Evolutionary conservation across 1,284 basidiomycete genomes (phyloP).

Genomic region (Spongispora temasekensis): DNA sequence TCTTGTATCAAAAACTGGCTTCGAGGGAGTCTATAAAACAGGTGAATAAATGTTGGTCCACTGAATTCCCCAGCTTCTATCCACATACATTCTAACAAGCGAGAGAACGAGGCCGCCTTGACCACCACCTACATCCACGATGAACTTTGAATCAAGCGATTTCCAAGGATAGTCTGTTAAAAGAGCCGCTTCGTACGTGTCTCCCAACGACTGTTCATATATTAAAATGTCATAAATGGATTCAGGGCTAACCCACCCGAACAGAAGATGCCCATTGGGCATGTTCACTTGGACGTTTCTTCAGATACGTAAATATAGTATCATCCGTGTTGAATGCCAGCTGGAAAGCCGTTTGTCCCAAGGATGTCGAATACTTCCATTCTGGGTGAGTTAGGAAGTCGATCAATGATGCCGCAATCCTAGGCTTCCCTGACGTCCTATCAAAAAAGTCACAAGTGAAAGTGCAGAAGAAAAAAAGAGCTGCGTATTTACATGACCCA

Average conservation of each 20-base stretch:
- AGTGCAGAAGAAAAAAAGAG: background rate
- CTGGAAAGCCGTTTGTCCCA: slow-evolving; percentile 27
- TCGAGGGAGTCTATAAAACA: background rate
- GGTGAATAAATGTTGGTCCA: background rate
- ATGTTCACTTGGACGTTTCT: slow-evolving; percentile 2
- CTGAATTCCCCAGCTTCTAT: background rate
- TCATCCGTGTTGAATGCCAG: slow-evolving; percentile 22
- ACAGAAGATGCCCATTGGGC: slow-evolving; percentile 10
- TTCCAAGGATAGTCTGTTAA: slow-evolving; percentile 11
- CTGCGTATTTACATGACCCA: slow-evolving; percentile 16
- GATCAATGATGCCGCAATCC: slow-evolving; percentile 18
- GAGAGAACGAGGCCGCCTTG: slow-evolving; percentile 11
- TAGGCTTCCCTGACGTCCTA: slow-evolving; percentile 26
- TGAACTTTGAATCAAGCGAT: slow-evolving; percentile 2
- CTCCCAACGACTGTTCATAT: slow-evolving; percentile 6
- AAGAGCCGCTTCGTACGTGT: slow-evolving; percentile 8
- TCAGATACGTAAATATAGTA: slow-evolving; percentile 18
- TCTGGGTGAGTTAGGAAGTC: slow-evolving; percentile 24
- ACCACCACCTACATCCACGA: slow-evolving; percentile 8
- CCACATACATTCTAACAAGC: slow-evolving; percentile 8
- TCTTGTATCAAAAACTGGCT: slow-evolving; percentile 9
- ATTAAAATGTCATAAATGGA: background rate
- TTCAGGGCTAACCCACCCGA: slow-evolving; percentile 2
- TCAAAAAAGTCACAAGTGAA: background rate
- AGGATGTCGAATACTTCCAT: slow-evolving; percentile 25